Percentiles rank a stretch among this genome's conserved stretches.
phyloP scores from a whole-genome alignment of 805 yeast species.

The Torulaspora microellipsoides region DNA sequence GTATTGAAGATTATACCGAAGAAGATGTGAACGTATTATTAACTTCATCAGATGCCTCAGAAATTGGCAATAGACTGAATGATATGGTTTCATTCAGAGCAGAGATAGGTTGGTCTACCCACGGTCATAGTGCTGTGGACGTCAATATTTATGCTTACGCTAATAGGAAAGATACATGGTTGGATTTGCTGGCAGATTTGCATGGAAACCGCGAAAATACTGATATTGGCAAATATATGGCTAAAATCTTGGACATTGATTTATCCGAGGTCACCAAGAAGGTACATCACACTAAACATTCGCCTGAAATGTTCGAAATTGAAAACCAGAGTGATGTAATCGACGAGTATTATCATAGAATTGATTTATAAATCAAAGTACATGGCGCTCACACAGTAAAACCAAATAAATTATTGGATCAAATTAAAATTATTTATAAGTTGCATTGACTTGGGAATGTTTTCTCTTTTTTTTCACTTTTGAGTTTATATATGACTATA shows the following conservation, averaged over 20 bases:
- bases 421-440: no score
- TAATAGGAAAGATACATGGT: constrained; percentile 45
- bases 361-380: not conserved
- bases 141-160: constrained; percentile 85
- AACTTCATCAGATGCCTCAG: constrained; percentile 29
- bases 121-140: constrained; percentile 95
- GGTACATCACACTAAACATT: constrained; percentile 45
- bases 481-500: no score
- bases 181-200: constrained; percentile 42
- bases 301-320: constrained; percentile 29
- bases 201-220: constrained; percentile 84
- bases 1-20: constrained; percentile 52
- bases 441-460: no score
- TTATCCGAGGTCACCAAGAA: constrained; percentile 46
- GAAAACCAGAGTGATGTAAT: constrained; percentile 3
- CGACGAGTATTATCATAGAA: constrained; percentile 22
- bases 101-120: constrained; percentile 93
- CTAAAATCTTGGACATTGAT: constrained; percentile 43
- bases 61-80: constrained; percentile 48
- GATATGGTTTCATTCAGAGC: constrained; percentile 76
- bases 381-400: no score
- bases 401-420: no score
- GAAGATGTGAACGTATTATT: constrained; percentile 50
- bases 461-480: no score
- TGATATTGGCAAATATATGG: constrained; percentile 77